A percentile compares a stretch with the other conserved stretches of the same genome.
Evolutionary conservation across 2,329 filamentous ascomycete genomes (phyloP).

Genomic region (Xylariaceae sp.): DNA sequence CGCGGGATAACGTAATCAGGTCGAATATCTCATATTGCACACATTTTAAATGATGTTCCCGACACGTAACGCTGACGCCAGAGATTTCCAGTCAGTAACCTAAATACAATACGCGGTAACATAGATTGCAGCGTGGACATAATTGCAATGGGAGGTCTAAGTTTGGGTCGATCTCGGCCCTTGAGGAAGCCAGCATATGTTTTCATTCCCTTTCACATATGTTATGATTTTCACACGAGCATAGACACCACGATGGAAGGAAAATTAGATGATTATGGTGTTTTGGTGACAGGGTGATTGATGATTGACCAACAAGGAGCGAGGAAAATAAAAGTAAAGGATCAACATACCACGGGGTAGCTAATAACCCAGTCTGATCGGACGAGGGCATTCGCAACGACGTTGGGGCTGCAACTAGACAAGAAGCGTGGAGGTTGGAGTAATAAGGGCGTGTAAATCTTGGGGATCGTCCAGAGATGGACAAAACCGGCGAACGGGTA

Average conservation of each 20-base stretch:
- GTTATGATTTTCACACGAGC: neutral
- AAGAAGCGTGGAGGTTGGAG: neutral
- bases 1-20: neutral
- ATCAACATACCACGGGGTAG: slow-evolving; percentile 30
- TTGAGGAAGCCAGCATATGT: neutral
- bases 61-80: slow-evolving; percentile 39
- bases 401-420: slow-evolving; percentile 9
- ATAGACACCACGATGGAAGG: too few species aligned
- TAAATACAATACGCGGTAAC: too few species aligned
- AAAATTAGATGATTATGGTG: too few species aligned
- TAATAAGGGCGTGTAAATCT: slow-evolving; percentile 11
- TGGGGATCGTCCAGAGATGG: slow-evolving; percentile 23
- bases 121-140: too few species aligned
- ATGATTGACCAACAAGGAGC: too few species aligned
- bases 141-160: too few species aligned
- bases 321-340: neutral
- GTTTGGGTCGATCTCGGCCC: too few species aligned
- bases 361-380: slow-evolving; percentile 28
- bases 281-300: too few species aligned
- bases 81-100: too few species aligned
- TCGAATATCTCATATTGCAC: slow-evolving; percentile 15
- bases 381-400: slow-evolving; percentile 32
- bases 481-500: slow-evolving; percentile 28
- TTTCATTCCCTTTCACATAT: neutral
- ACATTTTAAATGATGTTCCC: slow-evolving; percentile 47